These are phyloP conservation scores for Ceratocystis papillata DNA, from an alignment of 2,329 filamentous ascomycete species.

Conservation along the genomic window DNA sequence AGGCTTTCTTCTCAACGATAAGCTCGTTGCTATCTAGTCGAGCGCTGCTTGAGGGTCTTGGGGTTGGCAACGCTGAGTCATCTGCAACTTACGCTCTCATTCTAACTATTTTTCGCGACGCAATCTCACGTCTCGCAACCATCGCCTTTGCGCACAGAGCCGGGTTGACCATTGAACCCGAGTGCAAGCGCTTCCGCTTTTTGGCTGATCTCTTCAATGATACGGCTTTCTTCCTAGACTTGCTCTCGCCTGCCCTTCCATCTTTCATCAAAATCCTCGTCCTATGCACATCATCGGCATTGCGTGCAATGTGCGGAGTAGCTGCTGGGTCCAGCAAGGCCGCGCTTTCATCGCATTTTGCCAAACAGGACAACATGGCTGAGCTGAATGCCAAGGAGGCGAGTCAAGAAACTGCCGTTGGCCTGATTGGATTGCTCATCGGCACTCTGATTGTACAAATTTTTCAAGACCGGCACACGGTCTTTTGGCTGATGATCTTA, in stretches of 20 bases:
- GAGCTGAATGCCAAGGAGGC: slow-evolving; percentile 93
- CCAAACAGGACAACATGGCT: slow-evolving; percentile 71
- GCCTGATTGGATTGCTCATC: slow-evolving; percentile 72
- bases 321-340: slow-evolving; percentile 85
- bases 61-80: slow-evolving; percentile 68
- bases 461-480: slow-evolving; percentile 58
- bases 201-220: slow-evolving; percentile 86
- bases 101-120: slow-evolving; percentile 72
- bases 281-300: slow-evolving; percentile 41
- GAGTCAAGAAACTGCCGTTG: slow-evolving; percentile 89
- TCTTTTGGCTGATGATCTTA: slow-evolving; percentile 60
- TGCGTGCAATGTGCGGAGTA: slow-evolving; percentile 67
- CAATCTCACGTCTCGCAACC: slow-evolving; percentile 68
- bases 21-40: slow-evolving; percentile 68
- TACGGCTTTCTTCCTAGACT: slow-evolving; percentile 72
- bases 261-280: slow-evolving; percentile 40
- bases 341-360: slow-evolving; percentile 84
- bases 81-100: slow-evolving; percentile 72
- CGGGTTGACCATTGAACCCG: slow-evolving; percentile 72
- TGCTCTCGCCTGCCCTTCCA: slow-evolving; percentile 64
- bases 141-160: slow-evolving; percentile 77
- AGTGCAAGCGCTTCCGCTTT: slow-evolving; percentile 82
- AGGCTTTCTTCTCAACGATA: slow-evolving; percentile 76
- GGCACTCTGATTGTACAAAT: slow-evolving; percentile 72
- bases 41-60: slow-evolving; percentile 68